Percentiles rank a stretch among this genome's conserved stretches.
These are phyloP conservation scores for Phyllachora maydis DNA, from an alignment of 2,329 filamentous ascomycete species.

Conservation along the genomic window DNA sequence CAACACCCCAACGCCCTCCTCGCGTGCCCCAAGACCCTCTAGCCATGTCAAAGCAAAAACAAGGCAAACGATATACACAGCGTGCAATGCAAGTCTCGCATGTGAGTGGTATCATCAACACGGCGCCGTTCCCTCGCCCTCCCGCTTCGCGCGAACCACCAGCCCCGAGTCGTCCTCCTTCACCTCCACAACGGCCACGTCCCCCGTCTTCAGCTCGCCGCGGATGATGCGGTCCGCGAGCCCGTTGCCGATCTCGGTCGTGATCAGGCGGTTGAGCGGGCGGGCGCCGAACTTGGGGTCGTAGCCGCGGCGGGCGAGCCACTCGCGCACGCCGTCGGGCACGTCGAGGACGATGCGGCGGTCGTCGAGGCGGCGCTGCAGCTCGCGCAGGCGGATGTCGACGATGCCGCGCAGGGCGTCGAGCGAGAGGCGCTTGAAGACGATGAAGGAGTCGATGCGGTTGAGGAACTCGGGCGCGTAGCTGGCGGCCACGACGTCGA, in stretches of 20 bases:
- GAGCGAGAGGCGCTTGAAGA: slow-evolving; percentile 73
- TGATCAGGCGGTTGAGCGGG: slow-evolving; percentile 77
- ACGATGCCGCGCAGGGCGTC: slow-evolving; percentile 76
- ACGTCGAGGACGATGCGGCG: slow-evolving; percentile 62
- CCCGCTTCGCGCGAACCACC: too few relatives aligned
- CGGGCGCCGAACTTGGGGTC: slow-evolving; percentile 81
- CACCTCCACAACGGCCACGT: slow-evolving; percentile 50
- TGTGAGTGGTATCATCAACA: too few relatives aligned
- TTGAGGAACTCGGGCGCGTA: slow-evolving; percentile 93
- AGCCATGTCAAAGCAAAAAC: too few relatives aligned
- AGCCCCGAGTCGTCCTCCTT: slow-evolving; percentile 39
- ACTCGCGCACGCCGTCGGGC: slow-evolving; percentile 51
- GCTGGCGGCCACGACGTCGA: slow-evolving; percentile 59
- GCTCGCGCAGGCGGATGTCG: slow-evolving; percentile 71
- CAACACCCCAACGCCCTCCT: too few relatives aligned
- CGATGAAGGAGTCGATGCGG: slow-evolving; percentile 87
- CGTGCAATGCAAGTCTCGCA: too few relatives aligned
- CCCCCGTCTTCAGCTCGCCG: slow-evolving; percentile 57
- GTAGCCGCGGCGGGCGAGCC: slow-evolving; percentile 79
- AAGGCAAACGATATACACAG: too few relatives aligned
- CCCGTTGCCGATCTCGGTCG: slow-evolving; percentile 72
- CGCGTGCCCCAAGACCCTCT: too few relatives aligned
- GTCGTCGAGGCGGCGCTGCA: slow-evolving; percentile 68
- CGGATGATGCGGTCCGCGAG: slow-evolving; percentile 85
- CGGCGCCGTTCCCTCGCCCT: too few relatives aligned